Evolutionary conservation across 2,329 filamentous ascomycete genomes (phyloP).

Genomic region (Penicillium palitans): DNA sequence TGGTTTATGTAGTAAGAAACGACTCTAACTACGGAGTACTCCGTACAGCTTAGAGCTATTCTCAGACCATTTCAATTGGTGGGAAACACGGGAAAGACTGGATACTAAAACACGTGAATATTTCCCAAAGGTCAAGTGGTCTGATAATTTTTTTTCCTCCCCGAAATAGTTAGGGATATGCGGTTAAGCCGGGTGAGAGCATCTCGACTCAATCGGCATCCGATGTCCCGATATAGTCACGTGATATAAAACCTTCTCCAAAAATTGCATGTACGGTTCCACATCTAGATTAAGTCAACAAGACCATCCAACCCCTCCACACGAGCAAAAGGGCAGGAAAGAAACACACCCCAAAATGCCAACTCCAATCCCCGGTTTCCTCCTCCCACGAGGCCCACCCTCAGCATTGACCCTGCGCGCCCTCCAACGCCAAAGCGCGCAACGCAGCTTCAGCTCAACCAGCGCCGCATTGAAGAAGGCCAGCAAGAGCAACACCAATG

Average conservation of each 20-base stretch:
- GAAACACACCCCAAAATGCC: conserved; percentile 14
- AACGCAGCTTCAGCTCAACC: conserved; percentile 29
- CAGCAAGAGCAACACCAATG: conserved; percentile 20
- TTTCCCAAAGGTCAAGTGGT: not conserved
- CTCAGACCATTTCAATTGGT: not conserved
- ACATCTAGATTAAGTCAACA: conserved; percentile 6
- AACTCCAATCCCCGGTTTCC: conserved; percentile 61
- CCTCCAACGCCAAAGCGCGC: conserved; percentile 23
- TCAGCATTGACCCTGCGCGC: conserved; percentile 33
- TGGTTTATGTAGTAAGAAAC: not conserved
- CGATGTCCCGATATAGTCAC: not conserved
- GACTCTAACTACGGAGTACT: too few species aligned
- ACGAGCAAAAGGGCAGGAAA: not conserved
- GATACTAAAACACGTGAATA: not conserved
- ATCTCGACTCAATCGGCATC: conserved; percentile 6
- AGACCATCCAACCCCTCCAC: conserved; percentile 11
- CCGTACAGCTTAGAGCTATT: not conserved
- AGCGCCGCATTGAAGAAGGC: conserved; percentile 12
- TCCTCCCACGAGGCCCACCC: conserved; percentile 60
- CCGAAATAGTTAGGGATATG: not conserved
- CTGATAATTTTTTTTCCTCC: not conserved
- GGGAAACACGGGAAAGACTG: not conserved
- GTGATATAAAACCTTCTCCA: conserved; percentile 9
- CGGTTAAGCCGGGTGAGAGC: not conserved
- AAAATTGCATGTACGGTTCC: conserved; percentile 11